Evolutionary conservation across 2,329 filamentous ascomycete species (phyloP), one percentile per base, ranked within the genome.

Genomic region (Nemania diffusa): DNA sequence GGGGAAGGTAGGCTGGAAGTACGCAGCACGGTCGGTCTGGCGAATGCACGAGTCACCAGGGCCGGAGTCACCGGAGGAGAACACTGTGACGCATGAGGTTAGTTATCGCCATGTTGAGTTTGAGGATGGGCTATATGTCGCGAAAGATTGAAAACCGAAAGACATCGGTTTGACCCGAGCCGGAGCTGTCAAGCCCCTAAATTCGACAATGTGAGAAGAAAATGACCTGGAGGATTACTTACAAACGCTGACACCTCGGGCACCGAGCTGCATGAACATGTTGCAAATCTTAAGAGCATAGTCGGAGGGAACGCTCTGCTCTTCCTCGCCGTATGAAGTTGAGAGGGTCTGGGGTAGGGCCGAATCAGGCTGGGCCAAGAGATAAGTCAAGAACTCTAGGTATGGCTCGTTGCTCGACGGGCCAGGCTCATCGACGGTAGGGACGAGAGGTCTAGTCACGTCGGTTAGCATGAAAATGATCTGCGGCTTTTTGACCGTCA

Each of bases 401-500:
- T 91, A 92, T 0, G 89, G 89, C 79, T 93, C 91, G 76, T 92
- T 92, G 71, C 87, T 90, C 0, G 87, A 88, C 1, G 74, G 77
- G 1, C 72, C 76, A 1, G 90, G 81, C 51, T 87, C 78, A 24
- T 83, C 78, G 15, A 83, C 80, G 0, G 84, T 82, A 13, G 89
- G 84, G 9, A 82, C 78, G 0, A 91, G 81, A 0, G 91, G 82
- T 71, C 88, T 88, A 65, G 83, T 20, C 50, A 15, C 15, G 37
- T 5, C 11, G 9, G 62, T 72, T 57, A 71, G 70, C 57, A 65
- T 27, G 20, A n/a, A 5, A 2, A 20, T 40, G 11, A 8, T 34
- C 20, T 81, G 1, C 88, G 80, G 78, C 64, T 86, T 81, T 69
- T 78, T 52, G 6, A 58, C 64, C 17, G 37, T 27, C 9, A 13